Evolutionary conservation across 441 rosid genomes (phyloP).

Genomic region (Croton setiger): DNA sequence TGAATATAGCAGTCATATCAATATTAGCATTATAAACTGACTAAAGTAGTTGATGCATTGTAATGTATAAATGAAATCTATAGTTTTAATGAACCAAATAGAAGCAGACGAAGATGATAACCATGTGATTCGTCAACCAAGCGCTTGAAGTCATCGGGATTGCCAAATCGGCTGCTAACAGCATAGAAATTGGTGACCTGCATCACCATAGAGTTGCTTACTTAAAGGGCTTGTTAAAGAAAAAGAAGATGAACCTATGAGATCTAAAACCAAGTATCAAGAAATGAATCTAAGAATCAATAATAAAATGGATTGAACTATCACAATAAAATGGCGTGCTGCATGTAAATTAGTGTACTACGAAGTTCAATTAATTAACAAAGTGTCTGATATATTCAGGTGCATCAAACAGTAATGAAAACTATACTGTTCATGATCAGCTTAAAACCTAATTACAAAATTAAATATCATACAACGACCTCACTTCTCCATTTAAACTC

Average conservation of each 20-base stretch:
- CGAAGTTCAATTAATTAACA: too few relatives aligned
- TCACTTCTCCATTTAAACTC: background rate
- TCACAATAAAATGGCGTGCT: background rate
- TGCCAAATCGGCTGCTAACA: slow-evolving; percentile 92
- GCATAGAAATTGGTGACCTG: slow-evolving; percentile 94
- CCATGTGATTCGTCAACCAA: slow-evolving; percentile 98
- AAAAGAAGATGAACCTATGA: background rate
- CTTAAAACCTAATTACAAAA: too few relatives aligned
- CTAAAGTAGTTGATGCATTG: slow-evolving; percentile 3
- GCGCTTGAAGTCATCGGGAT: slow-evolving; percentile 90
- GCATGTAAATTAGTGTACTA: background rate
- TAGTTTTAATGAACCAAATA: slow-evolving; percentile 11
- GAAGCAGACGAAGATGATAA: slow-evolving; percentile 29
- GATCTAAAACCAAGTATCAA: background rate
- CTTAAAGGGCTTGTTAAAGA: slow-evolving; percentile 12
- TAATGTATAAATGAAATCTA: slow-evolving; percentile 14
- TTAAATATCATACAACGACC: background rate
- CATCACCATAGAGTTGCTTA: slow-evolving; percentile 25
- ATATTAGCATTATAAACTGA: slow-evolving; percentile 9
- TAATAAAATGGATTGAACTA: background rate
- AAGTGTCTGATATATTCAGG: background rate
- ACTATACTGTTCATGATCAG: too few relatives aligned
- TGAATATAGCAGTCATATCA: background rate
- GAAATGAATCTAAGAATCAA: background rate
- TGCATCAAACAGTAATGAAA: background rate